Percentiles rank a stretch among this genome's conserved stretches.
Evolutionary conservation across 768 basidiomycete species (phyloP).

Genomic region (Hemileccinum rubropunctum): DNA sequence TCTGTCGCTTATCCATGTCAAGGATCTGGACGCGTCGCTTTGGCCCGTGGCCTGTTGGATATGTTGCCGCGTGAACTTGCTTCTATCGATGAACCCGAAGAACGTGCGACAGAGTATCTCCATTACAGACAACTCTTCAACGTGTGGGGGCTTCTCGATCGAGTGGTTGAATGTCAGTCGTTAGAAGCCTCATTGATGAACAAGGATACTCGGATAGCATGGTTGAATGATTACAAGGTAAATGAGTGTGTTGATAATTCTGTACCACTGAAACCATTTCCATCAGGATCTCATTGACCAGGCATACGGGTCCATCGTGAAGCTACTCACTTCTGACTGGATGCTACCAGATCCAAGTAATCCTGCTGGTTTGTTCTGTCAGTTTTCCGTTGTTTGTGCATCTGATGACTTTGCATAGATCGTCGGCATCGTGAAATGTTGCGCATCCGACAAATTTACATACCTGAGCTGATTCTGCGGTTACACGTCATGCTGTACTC

Average conservation of each 20-base stretch:
- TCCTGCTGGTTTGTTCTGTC: slow-evolving; percentile 30
- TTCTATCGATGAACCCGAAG: slow-evolving; percentile 63
- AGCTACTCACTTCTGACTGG: slow-evolving; percentile 78
- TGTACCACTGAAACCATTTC: neutral
- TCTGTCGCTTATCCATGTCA: slow-evolving; percentile 2
- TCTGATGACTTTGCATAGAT: slow-evolving; percentile 38
- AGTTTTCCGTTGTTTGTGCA: neutral
- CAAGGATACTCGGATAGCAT: slow-evolving; percentile 54
- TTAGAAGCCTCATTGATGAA: slow-evolving; percentile 55
- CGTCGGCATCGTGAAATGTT: slow-evolving; percentile 63
- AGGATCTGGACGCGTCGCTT: slow-evolving; percentile 74
- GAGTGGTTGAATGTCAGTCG: slow-evolving; percentile 59
- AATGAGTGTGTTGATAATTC: neutral
- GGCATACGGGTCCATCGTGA: slow-evolving; percentile 61
- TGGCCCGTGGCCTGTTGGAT: slow-evolving; percentile 58
- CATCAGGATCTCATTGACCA: slow-evolving; percentile 58
- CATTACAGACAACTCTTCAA: slow-evolving; percentile 80
- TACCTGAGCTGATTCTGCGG: slow-evolving; percentile 87
- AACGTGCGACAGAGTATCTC: slow-evolving; percentile 68
- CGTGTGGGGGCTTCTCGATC: slow-evolving; percentile 65
- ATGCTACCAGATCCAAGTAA: slow-evolving; percentile 54
- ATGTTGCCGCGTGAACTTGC: slow-evolving; percentile 64
- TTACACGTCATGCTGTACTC: slow-evolving; percentile 70
- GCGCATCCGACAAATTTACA: slow-evolving; percentile 83
- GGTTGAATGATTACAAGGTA: slow-evolving; percentile 68